A percentile compares a stretch with the other conserved stretches of the same genome.
phyloP scores from a whole-genome alignment of 2,329 filamentous ascomycete species.

The Neofusicoccum sp. region DNA sequence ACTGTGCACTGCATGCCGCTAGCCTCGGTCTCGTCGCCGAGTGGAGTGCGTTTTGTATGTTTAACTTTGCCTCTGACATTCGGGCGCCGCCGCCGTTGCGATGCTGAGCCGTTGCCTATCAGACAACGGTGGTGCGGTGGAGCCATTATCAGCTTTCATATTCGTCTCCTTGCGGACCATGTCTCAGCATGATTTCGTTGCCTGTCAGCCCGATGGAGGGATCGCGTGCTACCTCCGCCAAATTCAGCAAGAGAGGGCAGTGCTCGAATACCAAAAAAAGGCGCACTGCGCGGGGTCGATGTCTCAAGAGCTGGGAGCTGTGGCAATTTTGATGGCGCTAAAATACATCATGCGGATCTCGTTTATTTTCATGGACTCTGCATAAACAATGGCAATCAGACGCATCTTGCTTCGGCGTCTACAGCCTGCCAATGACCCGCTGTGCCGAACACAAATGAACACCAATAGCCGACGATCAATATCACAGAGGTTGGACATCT shows the following conservation, averaged over 20 bases:
- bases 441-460: not conserved
- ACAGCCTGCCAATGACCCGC: not conserved
- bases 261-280: not conserved
- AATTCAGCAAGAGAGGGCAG: not conserved
- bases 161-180: not conserved
- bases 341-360: not conserved
- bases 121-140: not conserved
- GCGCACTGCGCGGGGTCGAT: not conserved
- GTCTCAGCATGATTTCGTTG: not conserved
- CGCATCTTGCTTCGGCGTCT: not conserved
- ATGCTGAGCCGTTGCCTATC: not conserved
- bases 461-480: not conserved
- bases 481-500: not conserved
- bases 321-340: not conserved
- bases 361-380: not conserved
- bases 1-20: conserved; percentile 9
- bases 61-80: conserved; percentile 2
- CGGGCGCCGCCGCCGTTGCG: not conserved
- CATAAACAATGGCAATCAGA: not conserved
- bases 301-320: not conserved
- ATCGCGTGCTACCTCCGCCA: not conserved
- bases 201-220: not conserved
- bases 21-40: conserved; percentile 6
- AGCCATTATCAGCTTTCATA: not conserved
- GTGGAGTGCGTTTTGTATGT: not conserved